Evolutionary conservation across 805 yeast species (phyloP), one percentile per base, ranked within the genome.

Genomic region (Ogataea methylovora): DNA sequence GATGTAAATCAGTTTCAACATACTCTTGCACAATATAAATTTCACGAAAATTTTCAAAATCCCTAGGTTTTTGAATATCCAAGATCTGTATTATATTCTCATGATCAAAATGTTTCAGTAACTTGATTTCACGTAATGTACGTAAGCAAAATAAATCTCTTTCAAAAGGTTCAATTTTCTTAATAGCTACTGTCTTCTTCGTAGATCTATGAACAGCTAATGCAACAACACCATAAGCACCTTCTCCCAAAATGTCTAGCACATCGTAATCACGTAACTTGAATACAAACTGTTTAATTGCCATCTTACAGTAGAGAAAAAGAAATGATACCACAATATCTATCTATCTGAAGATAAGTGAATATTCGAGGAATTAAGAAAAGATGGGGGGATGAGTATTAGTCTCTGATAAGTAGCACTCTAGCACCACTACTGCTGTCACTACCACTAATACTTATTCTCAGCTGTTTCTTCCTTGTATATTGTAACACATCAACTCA

Each of bases 81-180:
- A 88, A 71, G 12, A 90, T 80, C 33, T 88, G 76, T 36, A 90
- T 84, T 52, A 90, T 87, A 61, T 90, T 90, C 54, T 90, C 97
- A 62, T 88, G 96, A 58, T 80, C 82, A 61, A 90, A 90, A 59
- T 88, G 92, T 50, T 83, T 84, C 41, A 90, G 66, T 24, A 90
- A 69, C 61, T 88, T 90, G 49, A 90, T 73, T 56, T 90, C 97
- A 37, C 97, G 70, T 29, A 90, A 63, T 0, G 97, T 90, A 39
- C 97, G 68, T 39, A 90, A 65, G 49, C 95, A 86, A 50, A 88
- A 82, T 78, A 90, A 75, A 32, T 90, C 73, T 41, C 94, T 73
- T 47, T 82, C 94, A 53, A 90, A 90, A 10, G 97, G 97, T 52
- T 82, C 83, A 43, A 90, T 86, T 61, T 88, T 90, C 59, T 90